Evolutionary conservation across 345 rosid genomes (phyloP).

Genomic region (Citrus hindsii): DNA sequence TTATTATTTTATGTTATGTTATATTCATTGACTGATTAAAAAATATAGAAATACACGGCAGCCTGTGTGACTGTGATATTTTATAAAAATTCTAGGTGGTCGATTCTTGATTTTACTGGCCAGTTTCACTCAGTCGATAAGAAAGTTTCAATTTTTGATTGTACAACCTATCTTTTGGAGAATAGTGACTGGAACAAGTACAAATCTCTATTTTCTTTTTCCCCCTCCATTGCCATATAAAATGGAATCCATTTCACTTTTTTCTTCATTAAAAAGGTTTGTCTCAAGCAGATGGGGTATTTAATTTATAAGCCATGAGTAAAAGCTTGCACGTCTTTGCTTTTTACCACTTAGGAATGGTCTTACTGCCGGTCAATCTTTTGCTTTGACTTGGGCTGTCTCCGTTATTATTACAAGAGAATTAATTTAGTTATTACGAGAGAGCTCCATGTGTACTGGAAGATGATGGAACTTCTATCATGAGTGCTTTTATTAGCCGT

Average conservation of each 20-base stretch:
- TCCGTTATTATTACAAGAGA: background rate
- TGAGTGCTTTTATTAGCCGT: background rate
- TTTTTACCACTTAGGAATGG: background rate
- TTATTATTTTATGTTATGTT: too few relatives aligned
- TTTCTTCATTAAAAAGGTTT: background rate
- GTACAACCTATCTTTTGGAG: background rate
- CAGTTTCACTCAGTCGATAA: background rate
- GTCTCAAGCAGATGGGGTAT: background rate
- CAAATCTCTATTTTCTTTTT: background rate
- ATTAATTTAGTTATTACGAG: background rate
- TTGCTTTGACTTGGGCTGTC: background rate
- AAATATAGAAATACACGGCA: background rate
- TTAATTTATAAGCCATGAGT: background rate
- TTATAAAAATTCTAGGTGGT: background rate
- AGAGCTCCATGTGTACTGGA: background rate
- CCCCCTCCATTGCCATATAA: background rate
- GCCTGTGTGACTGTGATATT: background rate
- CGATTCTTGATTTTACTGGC: background rate
- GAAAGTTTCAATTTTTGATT: background rate
- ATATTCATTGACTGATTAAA: background rate
- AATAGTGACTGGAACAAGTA: too few relatives aligned
- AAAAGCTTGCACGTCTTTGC: background rate
- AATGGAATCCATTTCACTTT: background rate
- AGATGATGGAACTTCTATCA: background rate
- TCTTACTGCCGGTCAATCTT: background rate